These are phyloP conservation scores for Hortiboletus rubellus DNA, from an alignment of 1,284 basidiomycete genomes.

Conservation along the genomic window DNA sequence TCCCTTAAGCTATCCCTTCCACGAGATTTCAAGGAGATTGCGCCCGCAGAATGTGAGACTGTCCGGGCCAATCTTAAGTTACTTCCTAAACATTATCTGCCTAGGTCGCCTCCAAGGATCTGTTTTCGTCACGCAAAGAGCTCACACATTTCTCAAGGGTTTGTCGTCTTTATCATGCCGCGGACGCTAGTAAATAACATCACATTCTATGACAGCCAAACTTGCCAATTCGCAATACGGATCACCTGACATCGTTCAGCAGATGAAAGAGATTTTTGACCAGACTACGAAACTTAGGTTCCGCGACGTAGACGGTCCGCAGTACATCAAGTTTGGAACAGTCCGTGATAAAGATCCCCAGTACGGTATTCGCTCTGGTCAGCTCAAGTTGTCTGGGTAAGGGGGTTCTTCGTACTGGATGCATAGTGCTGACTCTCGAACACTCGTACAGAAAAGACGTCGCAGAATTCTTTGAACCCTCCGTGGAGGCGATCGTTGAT, in stretches of 20 bases:
- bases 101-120: constrained; percentile 36
- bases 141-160: constrained; percentile 37
- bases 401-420: constrained; percentile 1
- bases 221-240: constrained; percentile 32
- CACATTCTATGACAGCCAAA: constrained; percentile 28
- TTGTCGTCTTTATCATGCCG: neutral
- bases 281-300: constrained; percentile 48
- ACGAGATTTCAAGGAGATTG: constrained; percentile 38
- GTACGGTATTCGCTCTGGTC: constrained; percentile 33
- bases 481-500: constrained; percentile 10
- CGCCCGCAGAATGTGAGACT: constrained; percentile 40
- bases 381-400: constrained; percentile 44
- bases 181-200: neutral
- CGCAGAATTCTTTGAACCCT: constrained; percentile 3
- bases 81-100: neutral
- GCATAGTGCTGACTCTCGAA: neutral
- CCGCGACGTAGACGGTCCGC: constrained; percentile 37
- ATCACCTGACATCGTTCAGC: constrained; percentile 36
- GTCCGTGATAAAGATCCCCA: constrained; percentile 41
- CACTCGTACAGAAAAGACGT: neutral
- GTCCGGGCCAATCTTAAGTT: accelerated
- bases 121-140: constrained; percentile 43
- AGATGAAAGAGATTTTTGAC: constrained; percentile 47
- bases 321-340: constrained; percentile 48
- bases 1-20: constrained; percentile 30